These are phyloP conservation scores for Vigna nakashimae DNA, from an alignment of 306 rosid species.

Conservation along the genomic window DNA sequence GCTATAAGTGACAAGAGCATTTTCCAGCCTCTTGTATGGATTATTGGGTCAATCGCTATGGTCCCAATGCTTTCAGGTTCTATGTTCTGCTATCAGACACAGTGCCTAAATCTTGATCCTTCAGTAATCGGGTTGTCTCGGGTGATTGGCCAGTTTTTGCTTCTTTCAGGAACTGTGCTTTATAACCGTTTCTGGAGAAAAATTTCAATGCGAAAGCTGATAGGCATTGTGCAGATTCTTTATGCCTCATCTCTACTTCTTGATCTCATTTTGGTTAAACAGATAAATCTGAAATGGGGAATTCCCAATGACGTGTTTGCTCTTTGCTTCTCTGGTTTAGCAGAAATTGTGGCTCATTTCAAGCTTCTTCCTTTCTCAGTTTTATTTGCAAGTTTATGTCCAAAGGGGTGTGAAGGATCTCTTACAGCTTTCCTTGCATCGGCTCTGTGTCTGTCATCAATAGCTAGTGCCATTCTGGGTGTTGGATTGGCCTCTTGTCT, in stretches of 20 bases:
- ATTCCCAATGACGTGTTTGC: slow-evolving; percentile 72
- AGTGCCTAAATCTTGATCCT: slow-evolving; percentile 75
- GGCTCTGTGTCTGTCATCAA: slow-evolving; percentile 71
- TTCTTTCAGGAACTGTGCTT: slow-evolving; percentile 72
- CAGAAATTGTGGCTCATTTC: slow-evolving; percentile 82
- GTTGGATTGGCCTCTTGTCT: slow-evolving; percentile 75
- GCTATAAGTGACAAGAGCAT: slow-evolving; percentile 60
- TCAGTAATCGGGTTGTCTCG: slow-evolving; percentile 73
- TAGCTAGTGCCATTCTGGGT: slow-evolving; percentile 75
- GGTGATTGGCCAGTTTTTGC: slow-evolving; percentile 79
- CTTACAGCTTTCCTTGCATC: slow-evolving; percentile 87
- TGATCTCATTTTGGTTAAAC: slow-evolving; percentile 76
- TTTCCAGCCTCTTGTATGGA: slow-evolving; percentile 70
- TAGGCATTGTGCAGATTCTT: slow-evolving; percentile 61
- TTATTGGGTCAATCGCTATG: slow-evolving; percentile 71
- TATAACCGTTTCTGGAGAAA: slow-evolving; percentile 68
- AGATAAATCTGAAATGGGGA: slow-evolving; percentile 69
- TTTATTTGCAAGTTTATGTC: slow-evolving; percentile 69
- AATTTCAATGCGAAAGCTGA: slow-evolving; percentile 67
- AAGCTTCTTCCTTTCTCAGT: slow-evolving; percentile 86
- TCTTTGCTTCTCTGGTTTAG: slow-evolving; percentile 77
- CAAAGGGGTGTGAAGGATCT: slow-evolving; percentile 91
- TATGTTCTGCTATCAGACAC: slow-evolving; percentile 88
- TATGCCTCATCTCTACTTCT: slow-evolving; percentile 79
- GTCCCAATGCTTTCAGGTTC: slow-evolving; percentile 88